Percentiles rank a stretch among this genome's conserved stretches.
Evolutionary conservation across 768 basidiomycete genomes (phyloP).

Genomic region (Leccinum fibrillosum): DNA sequence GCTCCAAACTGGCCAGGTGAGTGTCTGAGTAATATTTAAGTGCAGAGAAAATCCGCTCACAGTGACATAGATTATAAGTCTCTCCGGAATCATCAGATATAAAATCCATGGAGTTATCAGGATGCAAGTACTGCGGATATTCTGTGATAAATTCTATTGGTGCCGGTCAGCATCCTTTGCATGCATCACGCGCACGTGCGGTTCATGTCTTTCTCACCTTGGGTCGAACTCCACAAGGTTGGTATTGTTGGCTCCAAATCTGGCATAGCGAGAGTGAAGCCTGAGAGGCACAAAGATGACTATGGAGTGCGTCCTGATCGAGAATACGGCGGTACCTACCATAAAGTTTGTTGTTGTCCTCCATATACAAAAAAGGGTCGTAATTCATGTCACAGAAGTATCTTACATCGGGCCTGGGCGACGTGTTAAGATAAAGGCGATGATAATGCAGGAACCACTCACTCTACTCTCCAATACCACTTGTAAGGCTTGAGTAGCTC

Average conservation of each 20-base stretch:
- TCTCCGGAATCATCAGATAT: slow-evolving; percentile 65
- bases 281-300: slow-evolving; percentile 21
- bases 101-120: slow-evolving; percentile 60
- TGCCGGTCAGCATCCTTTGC: slow-evolving; percentile 36
- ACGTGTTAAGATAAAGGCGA: neutral
- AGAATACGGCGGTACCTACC: slow-evolving; percentile 28
- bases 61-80: slow-evolving; percentile 64
- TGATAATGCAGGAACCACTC: slow-evolving; percentile 13
- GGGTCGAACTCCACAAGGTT: slow-evolving; percentile 58
- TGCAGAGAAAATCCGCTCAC: slow-evolving; percentile 31
- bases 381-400: slow-evolving; percentile 52
- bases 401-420: slow-evolving; percentile 44
- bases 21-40: neutral
- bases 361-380: slow-evolving; percentile 56
- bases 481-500: slow-evolving; percentile 49
- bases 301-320: neutral
- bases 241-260: slow-evolving; percentile 65
- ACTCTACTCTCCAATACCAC: slow-evolving; percentile 66
- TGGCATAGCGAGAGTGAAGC: slow-evolving; percentile 62
- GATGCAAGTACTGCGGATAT: slow-evolving; percentile 53
- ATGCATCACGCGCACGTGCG: slow-evolving; percentile 12
- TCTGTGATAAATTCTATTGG: slow-evolving; percentile 51
- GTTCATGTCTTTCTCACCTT: slow-evolving; percentile 39
- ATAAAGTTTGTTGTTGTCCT: slow-evolving; percentile 50
- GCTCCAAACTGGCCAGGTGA: slow-evolving; percentile 68